Evolutionary conservation across 129 eudicot genomes (phyloP).

Genomic region (Flaveria linearis): DNA sequence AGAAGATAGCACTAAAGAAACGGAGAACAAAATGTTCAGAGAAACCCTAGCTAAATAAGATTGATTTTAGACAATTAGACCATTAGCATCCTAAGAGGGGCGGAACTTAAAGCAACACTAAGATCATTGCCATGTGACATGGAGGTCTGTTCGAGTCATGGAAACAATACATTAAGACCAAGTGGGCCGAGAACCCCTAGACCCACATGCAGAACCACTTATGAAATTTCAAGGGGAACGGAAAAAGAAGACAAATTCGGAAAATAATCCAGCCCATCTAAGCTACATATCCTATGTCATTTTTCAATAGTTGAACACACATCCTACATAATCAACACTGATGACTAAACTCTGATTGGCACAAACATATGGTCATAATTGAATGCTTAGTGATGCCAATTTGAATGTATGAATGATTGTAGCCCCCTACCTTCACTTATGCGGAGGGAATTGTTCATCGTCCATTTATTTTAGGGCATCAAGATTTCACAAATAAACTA

Average conservation of each 20-base stretch:
- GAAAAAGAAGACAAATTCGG: too few relatives aligned
- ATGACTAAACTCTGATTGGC: conserved; percentile 12
- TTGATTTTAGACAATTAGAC: background rate
- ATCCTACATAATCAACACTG: conserved; percentile 4
- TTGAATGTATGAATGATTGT: conserved; percentile 53
- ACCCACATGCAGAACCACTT: too few relatives aligned
- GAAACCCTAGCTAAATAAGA: background rate
- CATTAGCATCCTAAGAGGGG: too few relatives aligned
- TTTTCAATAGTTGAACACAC: background rate
- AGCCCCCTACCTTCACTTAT: conserved; percentile 72
- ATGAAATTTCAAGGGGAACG: too few relatives aligned
- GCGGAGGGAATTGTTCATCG: conserved; percentile 74
- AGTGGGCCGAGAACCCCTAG: too few relatives aligned
- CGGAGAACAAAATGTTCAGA: background rate
- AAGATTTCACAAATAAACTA: conserved; percentile 48
- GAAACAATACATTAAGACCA: too few relatives aligned
- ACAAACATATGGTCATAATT: background rate
- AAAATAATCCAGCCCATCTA: too few relatives aligned
- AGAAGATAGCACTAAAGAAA: background rate
- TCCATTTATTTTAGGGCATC: conserved; percentile 62
- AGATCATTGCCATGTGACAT: too few relatives aligned
- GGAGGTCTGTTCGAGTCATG: too few relatives aligned
- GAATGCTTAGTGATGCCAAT: background rate
- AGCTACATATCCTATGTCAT: too few relatives aligned
- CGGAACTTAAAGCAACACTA: too few relatives aligned